Conservation (phyloP, 495 filamentous ascomycete genomes). For the Beverwykella pulmonaria region DNA sequence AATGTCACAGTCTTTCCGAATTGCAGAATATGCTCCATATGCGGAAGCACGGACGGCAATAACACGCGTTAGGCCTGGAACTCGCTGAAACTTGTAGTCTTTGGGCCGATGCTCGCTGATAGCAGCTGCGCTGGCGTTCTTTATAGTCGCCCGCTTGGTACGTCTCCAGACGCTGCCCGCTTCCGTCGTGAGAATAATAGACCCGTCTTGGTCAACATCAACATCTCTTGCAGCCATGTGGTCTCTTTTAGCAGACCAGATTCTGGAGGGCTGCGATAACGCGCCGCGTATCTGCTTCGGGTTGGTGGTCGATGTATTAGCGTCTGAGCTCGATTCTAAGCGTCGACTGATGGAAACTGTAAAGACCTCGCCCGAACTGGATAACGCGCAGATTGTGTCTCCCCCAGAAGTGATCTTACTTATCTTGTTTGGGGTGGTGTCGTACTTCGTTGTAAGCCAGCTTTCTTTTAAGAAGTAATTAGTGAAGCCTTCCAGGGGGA, state of each 20-base stretch:
- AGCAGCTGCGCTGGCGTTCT: conserved; percentile 63
- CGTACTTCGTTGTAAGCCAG: conserved; percentile 69
- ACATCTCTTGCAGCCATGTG: conserved; percentile 87
- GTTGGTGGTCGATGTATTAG: conserved; percentile 78
- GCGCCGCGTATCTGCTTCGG: conserved; percentile 81
- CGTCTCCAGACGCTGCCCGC: conserved; percentile 91
- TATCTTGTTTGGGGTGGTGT: conserved; percentile 64
- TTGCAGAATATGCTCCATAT: conserved; percentile 85
- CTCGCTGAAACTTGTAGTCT: conserved; percentile 89
- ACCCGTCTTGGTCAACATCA: conserved; percentile 87
- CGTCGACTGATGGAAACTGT: conserved; percentile 72
- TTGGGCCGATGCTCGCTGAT: conserved; percentile 61
- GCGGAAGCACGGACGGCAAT: conserved; percentile 81
- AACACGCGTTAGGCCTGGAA: conserved; percentile 83
- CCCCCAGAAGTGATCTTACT: conserved; percentile 78
- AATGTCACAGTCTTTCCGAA: conserved; percentile 83
- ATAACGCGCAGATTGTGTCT: conserved; percentile 85
- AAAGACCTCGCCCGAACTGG: conserved; percentile 80
- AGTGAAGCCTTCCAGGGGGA: conserved; percentile 72
- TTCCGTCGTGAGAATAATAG: conserved; percentile 89
- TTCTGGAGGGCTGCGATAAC: conserved; percentile 69
- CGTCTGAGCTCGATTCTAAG: conserved; percentile 56
- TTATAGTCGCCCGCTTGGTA: conserved; percentile 76
- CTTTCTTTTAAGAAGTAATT: conserved; percentile 67
- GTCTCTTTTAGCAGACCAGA: conserved; percentile 79